A percentile compares a stretch with the other conserved stretches of the same genome.
phyloP scores from a whole-genome alignment of 2,329 filamentous ascomycete genomes.

The Teratosphaeria destructans region DNA sequence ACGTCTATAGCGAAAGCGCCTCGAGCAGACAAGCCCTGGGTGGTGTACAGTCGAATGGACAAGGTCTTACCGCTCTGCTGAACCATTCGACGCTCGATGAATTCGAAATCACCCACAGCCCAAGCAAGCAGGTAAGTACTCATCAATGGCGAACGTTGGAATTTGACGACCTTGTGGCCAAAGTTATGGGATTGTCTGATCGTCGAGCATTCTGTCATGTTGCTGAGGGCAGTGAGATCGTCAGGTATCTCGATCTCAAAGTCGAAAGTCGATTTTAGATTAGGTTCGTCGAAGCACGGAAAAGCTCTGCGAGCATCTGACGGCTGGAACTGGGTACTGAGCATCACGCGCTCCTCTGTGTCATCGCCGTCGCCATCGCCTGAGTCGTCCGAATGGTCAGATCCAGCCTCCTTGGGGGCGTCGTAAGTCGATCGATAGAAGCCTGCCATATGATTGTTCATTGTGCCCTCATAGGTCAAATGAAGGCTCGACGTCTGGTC shows the following conservation, averaged over 20 bases:
- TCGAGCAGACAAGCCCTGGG: background rate
- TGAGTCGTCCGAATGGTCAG: background rate
- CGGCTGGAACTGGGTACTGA: slow-evolving; percentile 93
- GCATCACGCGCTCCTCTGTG: slow-evolving; percentile 44
- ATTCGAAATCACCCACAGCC: slow-evolving; percentile 92
- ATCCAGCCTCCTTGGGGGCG: background rate
- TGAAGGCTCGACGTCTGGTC: background rate
- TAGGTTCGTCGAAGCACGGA: slow-evolving; percentile 94
- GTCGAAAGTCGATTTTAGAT: slow-evolving; percentile 88
- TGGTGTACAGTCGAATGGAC: background rate
- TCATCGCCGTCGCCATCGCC: background rate
- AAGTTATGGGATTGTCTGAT: background rate
- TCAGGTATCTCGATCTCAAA: slow-evolving; percentile 80
- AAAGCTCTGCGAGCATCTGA: slow-evolving; percentile 89
- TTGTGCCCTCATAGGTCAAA: background rate
- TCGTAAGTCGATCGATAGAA: background rate
- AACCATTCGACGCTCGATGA: slow-evolving; percentile 52
- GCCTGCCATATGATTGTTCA: background rate
- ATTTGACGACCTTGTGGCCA: slow-evolving; percentile 46
- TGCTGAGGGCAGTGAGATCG: slow-evolving; percentile 77
- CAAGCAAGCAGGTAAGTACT: slow-evolving; percentile 78
- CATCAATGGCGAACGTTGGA: slow-evolving; percentile 78
- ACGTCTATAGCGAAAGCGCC: slow-evolving; percentile 50
- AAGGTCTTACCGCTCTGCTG: background rate
- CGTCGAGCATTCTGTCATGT: slow-evolving; percentile 58